Percentiles rank a stretch among this genome's conserved stretches.
These are phyloP conservation scores for Penicillium sp. DNA, from an alignment of 2,329 filamentous ascomycete species.

Conservation along the genomic window DNA sequence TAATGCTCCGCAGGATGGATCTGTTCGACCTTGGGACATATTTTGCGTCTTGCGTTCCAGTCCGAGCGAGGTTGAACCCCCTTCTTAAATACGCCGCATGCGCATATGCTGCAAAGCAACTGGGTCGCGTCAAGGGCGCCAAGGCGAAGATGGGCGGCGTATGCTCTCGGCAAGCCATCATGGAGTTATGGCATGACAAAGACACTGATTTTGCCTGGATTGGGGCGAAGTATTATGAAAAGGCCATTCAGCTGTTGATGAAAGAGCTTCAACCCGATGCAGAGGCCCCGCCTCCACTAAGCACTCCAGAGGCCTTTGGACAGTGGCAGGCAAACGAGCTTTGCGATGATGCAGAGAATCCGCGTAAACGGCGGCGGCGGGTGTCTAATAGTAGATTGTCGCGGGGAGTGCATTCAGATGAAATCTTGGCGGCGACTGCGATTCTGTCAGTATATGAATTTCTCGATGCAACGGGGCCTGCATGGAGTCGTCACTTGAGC, in stretches of 20 bases:
- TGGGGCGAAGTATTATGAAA: conserved; percentile 68
- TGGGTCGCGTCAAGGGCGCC: conserved; percentile 60
- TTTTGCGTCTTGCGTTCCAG: conserved; percentile 65
- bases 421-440: conserved; percentile 68
- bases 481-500: conserved; percentile 69
- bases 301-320: conserved; percentile 43
- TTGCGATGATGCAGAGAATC: conserved; percentile 46
- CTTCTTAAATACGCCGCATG: conserved; percentile 61
- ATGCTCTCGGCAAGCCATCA: conserved; percentile 54
- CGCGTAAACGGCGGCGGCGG: conserved; percentile 50
- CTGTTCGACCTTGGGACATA: conserved; percentile 60
- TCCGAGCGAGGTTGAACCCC: conserved; percentile 59
- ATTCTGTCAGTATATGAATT: conserved; percentile 73
- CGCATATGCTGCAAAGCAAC: conserved; percentile 67
- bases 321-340: conserved; percentile 46
- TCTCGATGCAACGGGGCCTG: conserved; percentile 67
- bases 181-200: conserved; percentile 60
- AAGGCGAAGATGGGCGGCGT: conserved; percentile 59
- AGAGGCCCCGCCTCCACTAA: conserved; percentile 42
- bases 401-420: conserved; percentile 56
- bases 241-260: conserved; percentile 63
- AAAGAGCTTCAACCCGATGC: conserved; percentile 50
- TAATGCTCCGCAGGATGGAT: conserved; percentile 47
- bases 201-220: conserved; percentile 65
- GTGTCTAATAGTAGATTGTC: conserved; percentile 53